Base-by-base conservation (phyloP, 1,139 yeast genomes). In the Nakaseomyces uthaithaninus region DNA sequence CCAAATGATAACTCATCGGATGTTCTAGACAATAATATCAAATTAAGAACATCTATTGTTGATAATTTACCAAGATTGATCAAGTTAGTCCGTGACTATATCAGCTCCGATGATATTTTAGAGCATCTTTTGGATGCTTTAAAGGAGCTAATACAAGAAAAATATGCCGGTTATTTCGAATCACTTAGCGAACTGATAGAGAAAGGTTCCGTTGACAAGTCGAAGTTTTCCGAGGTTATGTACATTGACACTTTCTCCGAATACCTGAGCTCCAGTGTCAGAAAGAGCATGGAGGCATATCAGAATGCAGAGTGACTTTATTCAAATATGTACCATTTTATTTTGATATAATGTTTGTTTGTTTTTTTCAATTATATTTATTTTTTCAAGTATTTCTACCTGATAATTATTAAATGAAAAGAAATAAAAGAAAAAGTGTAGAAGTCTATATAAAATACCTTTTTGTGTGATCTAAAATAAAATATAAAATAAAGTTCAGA, bases 61-160 rank as follows among this genome's bases (percentile, higher is more conserved):
- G 61, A 59, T 6, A 74, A 72, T 40, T 61, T 86, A 4, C 82
- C 86, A 2, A 68, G 74, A 27, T 63, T 79, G 36, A 69, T 74
- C 45, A 54, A 66, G 2, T 73, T 77, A 47, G 72, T 83, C 36
- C 55, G 60, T 16, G 54, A 59, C 27, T 74, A 69, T 48, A 66
- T 77, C 41, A 55, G 60, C 3, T 77, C 74, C 44, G 60, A 56
- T 23, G 65, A 69, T 27, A 67, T 77, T 6, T 64, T 70, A 38
- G 69, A 61, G 34, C 68, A 63, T 62, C 68, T 74, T 53, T 70
- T 69, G 34, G 82, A 77, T 51, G 80, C 83, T 5, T 67, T 76
- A 23, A 80, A 76, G 47, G 81, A 77, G 43, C 64, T 69, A 27
- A 65, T 77, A 11, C 57, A 73, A 33, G 71, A 68, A 37, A 61